Percentiles rank a stretch among this genome's conserved stretches.
Evolutionary conservation across 2,329 filamentous ascomycete genomes (phyloP).

Genomic region (Myriosclerotinia scirpicola): DNA sequence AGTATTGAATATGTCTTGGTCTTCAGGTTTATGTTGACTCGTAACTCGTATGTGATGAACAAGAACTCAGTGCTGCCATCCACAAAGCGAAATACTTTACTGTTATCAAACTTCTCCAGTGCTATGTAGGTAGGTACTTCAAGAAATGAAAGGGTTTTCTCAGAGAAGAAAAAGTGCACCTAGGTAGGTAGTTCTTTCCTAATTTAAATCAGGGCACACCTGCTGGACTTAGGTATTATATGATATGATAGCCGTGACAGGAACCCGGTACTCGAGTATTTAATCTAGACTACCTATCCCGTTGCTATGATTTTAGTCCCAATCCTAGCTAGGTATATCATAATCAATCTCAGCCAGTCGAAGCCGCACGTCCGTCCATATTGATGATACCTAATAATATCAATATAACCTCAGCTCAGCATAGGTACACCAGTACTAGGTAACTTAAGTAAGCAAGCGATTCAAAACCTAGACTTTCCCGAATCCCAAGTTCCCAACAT

Average conservation of each 20-base stretch:
- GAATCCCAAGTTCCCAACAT: no score
- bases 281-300: no score
- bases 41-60: no score
- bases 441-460: neutral
- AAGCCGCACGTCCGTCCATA: conserved; percentile 4
- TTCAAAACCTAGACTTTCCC: neutral
- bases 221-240: neutral
- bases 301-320: neutral
- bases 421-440: no score
- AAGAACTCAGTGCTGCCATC: neutral
- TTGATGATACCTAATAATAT: neutral
- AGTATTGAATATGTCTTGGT: no score
- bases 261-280: neutral
- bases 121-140: no score
- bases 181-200: neutral
- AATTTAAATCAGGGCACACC: conserved; percentile 1
- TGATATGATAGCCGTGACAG: neutral
- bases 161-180: neutral
- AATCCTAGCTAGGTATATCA: neutral
- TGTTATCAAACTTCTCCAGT: neutral
- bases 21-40: neutral
- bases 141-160: no score
- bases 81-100: neutral
- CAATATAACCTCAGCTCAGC: neutral
- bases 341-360: neutral